Evolutionary conservation across 805 yeast species (phyloP).

Genomic region (Candida methanosorbosa): DNA sequence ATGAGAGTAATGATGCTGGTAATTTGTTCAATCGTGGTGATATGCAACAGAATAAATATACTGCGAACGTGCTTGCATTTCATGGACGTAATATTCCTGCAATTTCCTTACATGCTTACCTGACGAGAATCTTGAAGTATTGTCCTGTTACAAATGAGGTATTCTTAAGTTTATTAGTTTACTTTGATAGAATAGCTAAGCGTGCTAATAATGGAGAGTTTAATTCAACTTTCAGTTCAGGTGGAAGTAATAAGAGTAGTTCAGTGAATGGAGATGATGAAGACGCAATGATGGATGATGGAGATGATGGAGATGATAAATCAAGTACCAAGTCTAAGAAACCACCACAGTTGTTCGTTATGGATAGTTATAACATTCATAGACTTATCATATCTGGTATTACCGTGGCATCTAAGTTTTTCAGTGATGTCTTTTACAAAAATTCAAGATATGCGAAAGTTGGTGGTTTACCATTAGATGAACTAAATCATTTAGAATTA

Average conservation of each 20-base stretch:
- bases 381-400: slow-evolving; percentile 89
- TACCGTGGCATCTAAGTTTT: slow-evolving; percentile 91
- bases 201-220: slow-evolving; percentile 51
- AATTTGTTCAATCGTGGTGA: slow-evolving; percentile 4
- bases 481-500: slow-evolving; percentile 83
- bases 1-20: slow-evolving; percentile 4
- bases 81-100: slow-evolving; percentile 96
- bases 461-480: slow-evolving; percentile 91
- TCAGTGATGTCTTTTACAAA: slow-evolving; percentile 89
- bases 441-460: slow-evolving; percentile 92
- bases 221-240: slow-evolving; percentile 13
- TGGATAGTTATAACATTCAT: slow-evolving; percentile 95
- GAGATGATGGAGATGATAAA: slow-evolving; percentile 5
- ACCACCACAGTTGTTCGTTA: slow-evolving; percentile 51
- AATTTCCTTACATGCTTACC: slow-evolving; percentile 83
- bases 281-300: slow-evolving; percentile 13
- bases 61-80: slow-evolving; percentile 74
- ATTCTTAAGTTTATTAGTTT: slow-evolving; percentile 79
- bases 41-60: slow-evolving; percentile 33
- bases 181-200: slow-evolving; percentile 89
- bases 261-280: slow-evolving; percentile 7
- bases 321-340: slow-evolving; percentile 3
- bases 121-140: slow-evolving; percentile 84
- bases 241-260: slow-evolving; percentile 2
- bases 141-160: slow-evolving; percentile 99